phyloP scores from a whole-genome alignment of 2,329 filamentous ascomycete genomes.

The Venturia nashicola region DNA sequence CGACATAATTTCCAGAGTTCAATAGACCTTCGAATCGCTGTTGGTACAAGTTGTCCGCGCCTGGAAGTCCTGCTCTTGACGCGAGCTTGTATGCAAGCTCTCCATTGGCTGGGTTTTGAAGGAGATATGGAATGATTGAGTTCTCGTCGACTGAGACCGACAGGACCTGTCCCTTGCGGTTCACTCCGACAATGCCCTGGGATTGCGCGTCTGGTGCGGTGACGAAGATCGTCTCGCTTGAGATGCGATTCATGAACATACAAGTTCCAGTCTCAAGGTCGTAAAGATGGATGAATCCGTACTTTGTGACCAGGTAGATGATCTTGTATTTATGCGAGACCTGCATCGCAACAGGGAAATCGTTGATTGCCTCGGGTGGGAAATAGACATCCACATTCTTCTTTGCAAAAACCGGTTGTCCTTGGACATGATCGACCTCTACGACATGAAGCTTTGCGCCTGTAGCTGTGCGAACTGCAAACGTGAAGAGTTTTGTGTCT shows the following conservation, averaged over 20 bases:
- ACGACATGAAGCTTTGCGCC: slow-evolving; percentile 96
- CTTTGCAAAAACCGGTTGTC: slow-evolving; percentile 84
- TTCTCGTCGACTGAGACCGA: slow-evolving; percentile 88
- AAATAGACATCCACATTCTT: slow-evolving; percentile 98
- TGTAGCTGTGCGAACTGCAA: slow-evolving; percentile 78
- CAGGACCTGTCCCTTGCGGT: slow-evolving; percentile 93
- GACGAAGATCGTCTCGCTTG: slow-evolving; percentile 97
- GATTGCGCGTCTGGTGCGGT: slow-evolving; percentile 75
- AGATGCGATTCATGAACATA: slow-evolving; percentile 99
- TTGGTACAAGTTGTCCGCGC: slow-evolving; percentile 85
- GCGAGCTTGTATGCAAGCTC: slow-evolving; percentile 93
- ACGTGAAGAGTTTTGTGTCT: slow-evolving; percentile 93
- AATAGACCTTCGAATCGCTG: slow-evolving; percentile 88
- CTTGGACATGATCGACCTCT: slow-evolving; percentile 85
- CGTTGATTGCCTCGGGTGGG: slow-evolving; percentile 85
- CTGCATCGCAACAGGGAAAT: slow-evolving; percentile 97
- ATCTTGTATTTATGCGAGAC: slow-evolving; percentile 94
- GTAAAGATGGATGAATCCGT: slow-evolving; percentile 97
- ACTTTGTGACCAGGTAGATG: slow-evolving; percentile 96
- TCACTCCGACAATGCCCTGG: slow-evolving; percentile 83
- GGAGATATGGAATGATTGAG: slow-evolving; percentile 84
- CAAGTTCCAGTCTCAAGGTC: slow-evolving; percentile 90
- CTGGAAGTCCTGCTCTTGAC: slow-evolving; percentile 82
- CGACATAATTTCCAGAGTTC: slow-evolving; percentile 64
- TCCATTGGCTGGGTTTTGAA: slow-evolving; percentile 90